Conservation (phyloP, 768 basidiomycete species). For the Lactifluus rugatus region DNA sequence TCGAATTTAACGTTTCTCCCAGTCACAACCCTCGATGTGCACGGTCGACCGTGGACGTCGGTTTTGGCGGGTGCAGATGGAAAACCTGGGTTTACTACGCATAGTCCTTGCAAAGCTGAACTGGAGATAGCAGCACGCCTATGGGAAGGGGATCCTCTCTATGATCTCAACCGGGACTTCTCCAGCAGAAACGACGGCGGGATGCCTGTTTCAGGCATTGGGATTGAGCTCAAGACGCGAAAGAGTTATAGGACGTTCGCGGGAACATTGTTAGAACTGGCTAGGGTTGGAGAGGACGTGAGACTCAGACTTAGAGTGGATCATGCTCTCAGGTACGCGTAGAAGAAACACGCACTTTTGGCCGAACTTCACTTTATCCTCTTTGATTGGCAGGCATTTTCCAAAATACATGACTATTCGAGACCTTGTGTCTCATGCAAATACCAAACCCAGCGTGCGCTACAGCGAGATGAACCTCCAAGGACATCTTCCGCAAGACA, state of each 20-base stretch:
- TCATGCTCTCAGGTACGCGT: slow-evolving; percentile 43
- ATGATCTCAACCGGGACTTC: background rate
- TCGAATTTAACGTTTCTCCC: slow-evolving; percentile 35
- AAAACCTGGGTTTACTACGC: slow-evolving; percentile 36
- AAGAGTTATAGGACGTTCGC: slow-evolving; percentile 52
- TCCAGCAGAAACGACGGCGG: background rate
- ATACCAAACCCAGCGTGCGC: slow-evolving; percentile 32
- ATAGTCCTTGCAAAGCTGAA: slow-evolving; percentile 28
- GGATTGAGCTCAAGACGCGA: slow-evolving; percentile 47
- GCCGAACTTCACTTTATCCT: slow-evolving; percentile 20
- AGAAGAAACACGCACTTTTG: background rate
- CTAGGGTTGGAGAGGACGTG: slow-evolving; percentile 24
- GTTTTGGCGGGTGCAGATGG: slow-evolving; percentile 40
- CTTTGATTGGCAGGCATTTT: slow-evolving; percentile 40
- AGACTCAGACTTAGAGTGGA: slow-evolving; percentile 39
- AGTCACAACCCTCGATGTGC: slow-evolving; percentile 42
- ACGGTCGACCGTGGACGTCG: slow-evolving; percentile 49
- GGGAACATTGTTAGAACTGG: slow-evolving; percentile 33
- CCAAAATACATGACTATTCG: slow-evolving; percentile 61
- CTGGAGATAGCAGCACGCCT: slow-evolving; percentile 33
- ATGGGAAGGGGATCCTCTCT: slow-evolving; percentile 47
- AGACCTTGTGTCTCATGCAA: slow-evolving; percentile 36
- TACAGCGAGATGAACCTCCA: slow-evolving; percentile 29
- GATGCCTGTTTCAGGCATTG: slow-evolving; percentile 43
- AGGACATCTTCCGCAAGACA: slow-evolving; percentile 40